Evolutionary conservation across 148 eudicot species (phyloP), one percentile per base, ranked within the genome.

Genomic region (Spergularia marina): DNA sequence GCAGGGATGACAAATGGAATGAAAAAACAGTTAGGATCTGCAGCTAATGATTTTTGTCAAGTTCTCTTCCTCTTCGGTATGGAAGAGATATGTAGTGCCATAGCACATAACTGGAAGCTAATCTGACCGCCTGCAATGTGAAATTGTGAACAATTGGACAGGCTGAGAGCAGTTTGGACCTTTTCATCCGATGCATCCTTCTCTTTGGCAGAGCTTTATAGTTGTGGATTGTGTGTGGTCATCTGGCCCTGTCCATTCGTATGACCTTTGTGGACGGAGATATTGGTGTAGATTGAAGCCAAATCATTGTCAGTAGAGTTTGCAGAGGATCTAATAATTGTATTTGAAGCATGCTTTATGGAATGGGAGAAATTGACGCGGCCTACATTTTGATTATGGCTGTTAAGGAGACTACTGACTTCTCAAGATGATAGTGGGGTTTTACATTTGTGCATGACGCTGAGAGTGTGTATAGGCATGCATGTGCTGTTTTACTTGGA

Each of bases 21-120:
- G 53, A 44, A 30, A 17, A 18, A 14, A 11, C 49, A 1, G 54
- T 18, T 70, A 17, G 20, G 66, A 49, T 16, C 39, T 71, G 64
- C 51, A 57, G 30, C 16, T 34, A 14, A 65, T 75, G 51, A 18
- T 64, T 74, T 51, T 17, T 64, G 72, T 18, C 34, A 49, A n/a
- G 2, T 53, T 51, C 54, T 62, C 16, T 23, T 73, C 17, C 61
- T 53, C 25, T 30, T 65, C 52, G 41, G 70, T 65, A 65, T 20
- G 70, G 25, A 40, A 41, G 70, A 67, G 30, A 53, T n/a, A 44
- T 18, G 15, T 67, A 67, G 14, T 39, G 47, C 68, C 16, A 21
- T 64, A 39, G 13, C 14, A 36, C 25, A 62, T 47, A 64, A 64
- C 68, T 39, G 68, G 49, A 64, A 36, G 44, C 34, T 11, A 34